Evolutionary conservation across 1,284 basidiomycete genomes (phyloP), one percentile per base, ranked within the genome.

Genomic region (Mycena sp.): DNA sequence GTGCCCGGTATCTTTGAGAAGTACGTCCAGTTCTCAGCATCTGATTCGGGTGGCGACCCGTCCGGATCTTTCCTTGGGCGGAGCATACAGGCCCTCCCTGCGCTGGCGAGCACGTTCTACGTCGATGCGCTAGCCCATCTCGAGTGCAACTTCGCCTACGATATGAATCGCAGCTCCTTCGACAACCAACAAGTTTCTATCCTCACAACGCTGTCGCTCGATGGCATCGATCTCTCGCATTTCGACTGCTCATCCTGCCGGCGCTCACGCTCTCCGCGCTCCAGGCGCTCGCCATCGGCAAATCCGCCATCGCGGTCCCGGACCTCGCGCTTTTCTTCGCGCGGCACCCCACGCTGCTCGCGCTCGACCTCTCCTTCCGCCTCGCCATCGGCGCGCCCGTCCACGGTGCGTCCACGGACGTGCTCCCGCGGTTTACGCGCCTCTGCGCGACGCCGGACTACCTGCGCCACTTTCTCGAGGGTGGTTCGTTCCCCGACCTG

Each of bases 191-290:
- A 35, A 14, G 9, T 14, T 35, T 14, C 9, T 35, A 35, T 9
- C 32, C 26, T 65, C 52, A 58, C 61, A n/a, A 19, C 61, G 26
- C 67, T 68, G 29, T 63, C 67, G 28, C 49, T 68, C 35, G 54
- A 25, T n/a, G n/a, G 55, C 29, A 60, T 68, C 48, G 60, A 58
- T 19, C 49, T 65, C n/a, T 32, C 21, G 37, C 57, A 52, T 38
- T 59, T 51, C 46, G 61, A 57, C 57, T 68, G 60, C 60, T 50
- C 30, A 32, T n/a, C 6, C 56, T 58, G 11, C 56, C 46, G 2
- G 25, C 43, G 1, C 29, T 65, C 1, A 26, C 60, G 6, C 40
- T 65, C 11, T 30, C 53, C 12, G 44, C 21, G 25, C 63, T 65
- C 14, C 6, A 17, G 1, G 17, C 28, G 12, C 38, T 65, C 3